Percentiles rank a stretch among this genome's conserved stretches.
Conservation (phyloP, 192 early-diverging fungal genomes). For the Rhizophagus clarus region DNA sequence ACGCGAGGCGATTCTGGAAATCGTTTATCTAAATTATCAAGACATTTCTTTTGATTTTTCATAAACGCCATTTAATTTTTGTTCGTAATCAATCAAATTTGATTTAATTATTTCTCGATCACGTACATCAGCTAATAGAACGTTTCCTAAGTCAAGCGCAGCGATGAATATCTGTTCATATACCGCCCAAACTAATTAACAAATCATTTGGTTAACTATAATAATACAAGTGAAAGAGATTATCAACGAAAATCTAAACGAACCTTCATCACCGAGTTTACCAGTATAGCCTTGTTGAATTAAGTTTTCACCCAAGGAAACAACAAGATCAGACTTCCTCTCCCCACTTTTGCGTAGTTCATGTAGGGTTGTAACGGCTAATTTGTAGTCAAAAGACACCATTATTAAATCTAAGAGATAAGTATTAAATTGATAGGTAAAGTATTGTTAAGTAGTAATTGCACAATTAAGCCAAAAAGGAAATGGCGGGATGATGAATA, state of each 20-base stretch:
- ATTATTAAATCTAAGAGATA: neutral
- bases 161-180: slow-evolving; percentile 85
- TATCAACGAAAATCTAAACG: neutral
- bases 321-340: slow-evolving; percentile 48
- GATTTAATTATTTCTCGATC: neutral
- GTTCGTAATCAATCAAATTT: neutral
- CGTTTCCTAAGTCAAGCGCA: slow-evolving; percentile 77
- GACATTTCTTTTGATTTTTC: slow-evolving; percentile 45
- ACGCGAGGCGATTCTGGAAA: slow-evolving; percentile 76
- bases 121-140: slow-evolving; percentile 58
- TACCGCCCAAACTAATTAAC: slow-evolving; percentile 62
- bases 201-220: neutral
- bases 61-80: neutral
- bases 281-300: slow-evolving; percentile 36
- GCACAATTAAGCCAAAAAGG: neutral
- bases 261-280: slow-evolving; percentile 51
- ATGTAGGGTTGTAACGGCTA: slow-evolving; percentile 44
- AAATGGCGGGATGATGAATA: neutral
- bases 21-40: slow-evolving; percentile 59
- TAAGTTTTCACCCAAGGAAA: slow-evolving; percentile 42
- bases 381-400: slow-evolving; percentile 9
- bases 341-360: slow-evolving; percentile 48
- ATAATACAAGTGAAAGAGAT: neutral
- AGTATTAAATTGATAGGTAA: neutral
- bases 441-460: neutral